Percentiles rank a stretch among this genome's conserved stretches.
phyloP scores from a whole-genome alignment of 2,329 filamentous ascomycete species.

The Gaeumannomyces sp. region DNA sequence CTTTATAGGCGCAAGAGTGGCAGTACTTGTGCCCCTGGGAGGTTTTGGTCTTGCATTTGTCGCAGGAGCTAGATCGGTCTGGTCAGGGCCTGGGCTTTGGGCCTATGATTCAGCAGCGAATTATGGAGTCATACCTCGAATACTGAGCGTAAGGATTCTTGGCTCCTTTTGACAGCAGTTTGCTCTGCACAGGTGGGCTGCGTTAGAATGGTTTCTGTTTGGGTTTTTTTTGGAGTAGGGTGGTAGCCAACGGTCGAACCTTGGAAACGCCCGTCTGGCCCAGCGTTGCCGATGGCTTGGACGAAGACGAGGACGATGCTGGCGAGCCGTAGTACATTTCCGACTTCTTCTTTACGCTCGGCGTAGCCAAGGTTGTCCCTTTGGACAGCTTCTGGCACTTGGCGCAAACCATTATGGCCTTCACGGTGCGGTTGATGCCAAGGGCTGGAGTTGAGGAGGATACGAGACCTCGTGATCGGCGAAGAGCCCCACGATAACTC shows the following conservation, averaged over 20 bases:
- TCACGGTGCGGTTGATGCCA: not conserved
- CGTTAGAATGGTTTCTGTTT: not conserved
- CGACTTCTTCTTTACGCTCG: conserved; percentile 59
- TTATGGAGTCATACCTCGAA: conserved; percentile 30
- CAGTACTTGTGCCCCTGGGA: conserved; percentile 55
- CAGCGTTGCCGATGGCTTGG: conserved; percentile 44
- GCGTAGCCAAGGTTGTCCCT: conserved; percentile 55
- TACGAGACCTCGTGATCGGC: not conserved
- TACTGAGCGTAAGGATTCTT: conserved; percentile 63
- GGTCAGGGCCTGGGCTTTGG: not conserved
- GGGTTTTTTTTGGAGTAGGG: not conserved
- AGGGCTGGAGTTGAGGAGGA: not conserved
- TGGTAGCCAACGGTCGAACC: conserved; percentile 26
- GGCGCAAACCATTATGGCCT: conserved; percentile 44
- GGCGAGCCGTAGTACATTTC: conserved; percentile 61
- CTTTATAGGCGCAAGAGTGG: conserved; percentile 56
- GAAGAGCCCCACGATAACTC: not conserved
- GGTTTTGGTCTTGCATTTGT: conserved; percentile 58
- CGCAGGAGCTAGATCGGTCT: conserved; percentile 38
- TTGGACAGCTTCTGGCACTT: conserved; percentile 58
- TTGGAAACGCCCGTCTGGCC: conserved; percentile 55
- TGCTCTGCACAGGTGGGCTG: conserved; percentile 40
- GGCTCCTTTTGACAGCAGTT: conserved; percentile 56
- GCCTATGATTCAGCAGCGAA: too few species aligned
- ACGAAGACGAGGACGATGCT: conserved; percentile 34